phyloP scores from a whole-genome alignment of 1,284 basidiomycete species.

The Irpex sp. region DNA sequence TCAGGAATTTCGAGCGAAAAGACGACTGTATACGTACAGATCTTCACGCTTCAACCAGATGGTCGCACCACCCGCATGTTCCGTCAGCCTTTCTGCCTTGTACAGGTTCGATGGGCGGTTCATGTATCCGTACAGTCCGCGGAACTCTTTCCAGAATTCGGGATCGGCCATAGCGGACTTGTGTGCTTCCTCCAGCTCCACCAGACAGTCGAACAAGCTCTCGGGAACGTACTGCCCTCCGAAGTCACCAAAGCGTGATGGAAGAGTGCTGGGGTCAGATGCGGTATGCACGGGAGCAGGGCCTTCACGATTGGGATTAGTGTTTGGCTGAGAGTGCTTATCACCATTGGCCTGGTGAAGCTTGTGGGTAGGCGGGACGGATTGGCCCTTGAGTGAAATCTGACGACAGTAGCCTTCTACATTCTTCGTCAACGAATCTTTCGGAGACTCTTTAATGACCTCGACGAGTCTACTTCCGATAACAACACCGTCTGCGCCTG shows the following conservation, averaged over 20 bases:
- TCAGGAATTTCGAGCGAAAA: too few relatives aligned
- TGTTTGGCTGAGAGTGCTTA: conserved; percentile 17
- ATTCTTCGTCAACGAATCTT: conserved; percentile 49
- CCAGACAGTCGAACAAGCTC: conserved; percentile 86
- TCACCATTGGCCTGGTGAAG: conserved; percentile 5
- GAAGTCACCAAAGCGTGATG: conserved; percentile 90
- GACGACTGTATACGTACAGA: conserved; percentile 48
- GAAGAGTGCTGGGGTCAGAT: conserved; percentile 49
- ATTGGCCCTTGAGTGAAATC: conserved; percentile 60
- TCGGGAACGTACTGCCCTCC: conserved; percentile 98
- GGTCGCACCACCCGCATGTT: conserved; percentile 74
- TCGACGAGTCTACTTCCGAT: conserved; percentile 86
- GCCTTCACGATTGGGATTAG: conserved; percentile 24
- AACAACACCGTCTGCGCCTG: conserved; percentile 94
- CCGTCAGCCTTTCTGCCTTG: conserved; percentile 64
- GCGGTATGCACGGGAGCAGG: conserved; percentile 27
- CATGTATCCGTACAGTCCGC: conserved; percentile 86
- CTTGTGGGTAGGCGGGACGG: conserved; percentile 21
- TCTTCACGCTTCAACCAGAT: conserved; percentile 99
- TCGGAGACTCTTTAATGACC: conserved; percentile 68
- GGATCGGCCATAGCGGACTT: conserved; percentile 85
- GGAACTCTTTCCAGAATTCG: conserved; percentile 91
- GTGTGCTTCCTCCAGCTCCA: conserved; percentile 91
- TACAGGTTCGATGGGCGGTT: conserved; percentile 72
- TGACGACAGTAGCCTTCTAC: conserved; percentile 76